Evolutionary conservation across 768 basidiomycete genomes (phyloP).

Genomic region (Cystobasidium onofrii): DNA sequence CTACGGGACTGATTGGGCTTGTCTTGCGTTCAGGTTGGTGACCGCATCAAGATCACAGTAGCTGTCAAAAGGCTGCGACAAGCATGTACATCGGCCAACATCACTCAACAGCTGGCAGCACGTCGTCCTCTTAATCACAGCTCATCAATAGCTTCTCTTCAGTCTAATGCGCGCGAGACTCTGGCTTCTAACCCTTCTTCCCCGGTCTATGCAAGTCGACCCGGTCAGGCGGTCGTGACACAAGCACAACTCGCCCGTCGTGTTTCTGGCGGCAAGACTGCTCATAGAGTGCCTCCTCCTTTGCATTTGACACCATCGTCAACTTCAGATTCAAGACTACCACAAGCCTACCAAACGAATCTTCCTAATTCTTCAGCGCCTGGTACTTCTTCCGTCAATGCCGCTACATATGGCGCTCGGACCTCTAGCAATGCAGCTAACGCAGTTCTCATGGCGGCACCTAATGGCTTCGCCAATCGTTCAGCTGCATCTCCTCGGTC

Average conservation of each 20-base stretch:
- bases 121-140: conserved; percentile 12
- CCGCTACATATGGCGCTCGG: conserved; percentile 27
- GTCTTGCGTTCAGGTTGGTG: conserved; percentile 56
- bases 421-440: conserved; percentile 18
- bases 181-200: conserved; percentile 25
- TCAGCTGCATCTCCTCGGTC: not conserved
- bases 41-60: conserved; percentile 74
- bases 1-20: too few species aligned
- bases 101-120: not conserved
- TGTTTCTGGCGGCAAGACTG: conserved; percentile 9
- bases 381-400: not conserved
- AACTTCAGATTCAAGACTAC: not conserved
- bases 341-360: conserved; percentile 24
- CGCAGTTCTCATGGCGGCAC: conserved; percentile 1
- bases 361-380: not conserved
- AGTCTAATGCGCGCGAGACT: not conserved
- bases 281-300: conserved; percentile 24
- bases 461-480: not conserved
- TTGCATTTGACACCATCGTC: conserved; percentile 9
- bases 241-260: conserved; percentile 19
- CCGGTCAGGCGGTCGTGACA: conserved; percentile 7
- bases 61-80: conserved; percentile 72
- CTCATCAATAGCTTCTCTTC: not conserved
- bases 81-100: conserved; percentile 48
- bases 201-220: not conserved